Percentiles rank a stretch among this genome's conserved stretches.
These are phyloP conservation scores for Penicillium aurantiogriseum DNA, from an alignment of 2,329 filamentous ascomycete species.

Conservation along the genomic window DNA sequence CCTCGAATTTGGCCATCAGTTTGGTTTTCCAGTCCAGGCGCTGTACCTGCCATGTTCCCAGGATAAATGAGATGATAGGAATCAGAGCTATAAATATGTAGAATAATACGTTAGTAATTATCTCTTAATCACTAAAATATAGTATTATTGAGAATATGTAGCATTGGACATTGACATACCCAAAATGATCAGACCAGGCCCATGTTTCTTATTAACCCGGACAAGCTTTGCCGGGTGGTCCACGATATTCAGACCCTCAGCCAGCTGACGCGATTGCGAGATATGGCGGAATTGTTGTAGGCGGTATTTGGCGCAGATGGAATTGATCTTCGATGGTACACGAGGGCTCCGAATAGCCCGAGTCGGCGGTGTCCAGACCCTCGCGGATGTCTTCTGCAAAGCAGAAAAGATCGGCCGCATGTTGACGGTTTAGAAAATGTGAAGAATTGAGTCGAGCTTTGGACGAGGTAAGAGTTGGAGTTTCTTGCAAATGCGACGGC, in stretches of 20 bases:
- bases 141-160: background rate
- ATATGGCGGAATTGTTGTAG: slow-evolving; percentile 39
- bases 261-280: slow-evolving; percentile 51
- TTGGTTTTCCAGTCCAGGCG: slow-evolving; percentile 92
- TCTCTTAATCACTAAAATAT: background rate
- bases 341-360: slow-evolving; percentile 21
- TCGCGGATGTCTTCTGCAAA: slow-evolving; percentile 25
- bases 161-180: slow-evolving; percentile 45
- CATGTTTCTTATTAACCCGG: slow-evolving; percentile 70
- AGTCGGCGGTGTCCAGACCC: slow-evolving; percentile 23
- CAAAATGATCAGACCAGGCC: slow-evolving; percentile 75
- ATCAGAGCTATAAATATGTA: slow-evolving; percentile 64
- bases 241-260: slow-evolving; percentile 78
- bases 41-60: slow-evolving; percentile 95
- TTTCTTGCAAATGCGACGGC: slow-evolving; percentile 5
- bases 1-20: slow-evolving; percentile 85
- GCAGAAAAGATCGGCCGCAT: slow-evolving; percentile 34
- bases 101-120: slow-evolving; percentile 8
- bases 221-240: slow-evolving; percentile 82
- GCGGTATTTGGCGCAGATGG: slow-evolving; percentile 38
- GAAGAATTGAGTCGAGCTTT: background rate
- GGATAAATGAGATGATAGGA: slow-evolving; percentile 81
- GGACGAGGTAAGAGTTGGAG: background rate
- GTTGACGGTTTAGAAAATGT: background rate
- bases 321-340: slow-evolving; percentile 27